Percentiles rank a stretch among this genome's conserved stretches.
Evolutionary conservation across 805 yeast genomes (phyloP).

Genomic region (Limtongozyma cylindracea): DNA sequence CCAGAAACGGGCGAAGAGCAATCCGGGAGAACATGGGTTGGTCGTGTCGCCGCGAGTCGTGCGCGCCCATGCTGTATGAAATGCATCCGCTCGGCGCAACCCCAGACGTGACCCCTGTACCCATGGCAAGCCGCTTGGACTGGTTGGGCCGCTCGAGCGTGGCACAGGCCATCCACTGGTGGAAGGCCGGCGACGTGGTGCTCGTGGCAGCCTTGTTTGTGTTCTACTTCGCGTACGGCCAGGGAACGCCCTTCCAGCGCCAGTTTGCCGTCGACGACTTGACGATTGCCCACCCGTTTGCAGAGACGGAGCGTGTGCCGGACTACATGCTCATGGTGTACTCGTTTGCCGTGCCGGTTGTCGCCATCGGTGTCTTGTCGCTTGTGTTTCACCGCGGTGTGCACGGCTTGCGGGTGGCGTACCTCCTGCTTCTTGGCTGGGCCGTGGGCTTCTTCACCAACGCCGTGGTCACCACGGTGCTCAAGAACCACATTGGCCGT

Average conservation of each 20-base stretch:
- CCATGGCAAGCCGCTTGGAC: too few species aligned
- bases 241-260: slow-evolving; percentile 42
- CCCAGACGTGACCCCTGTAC: too few species aligned
- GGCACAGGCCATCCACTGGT: slow-evolving; percentile 2
- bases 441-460: slow-evolving; percentile 31
- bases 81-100: too few species aligned
- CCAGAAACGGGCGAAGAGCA: too few species aligned
- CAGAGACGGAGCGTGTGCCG: slow-evolving; percentile 49
- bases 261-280: slow-evolving; percentile 56
- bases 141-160: slow-evolving; percentile 1
- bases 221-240: slow-evolving; percentile 5
- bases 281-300: slow-evolving; percentile 61
- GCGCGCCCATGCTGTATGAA: too few species aligned
- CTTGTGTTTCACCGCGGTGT: slow-evolving; percentile 1
- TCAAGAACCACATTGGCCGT: slow-evolving; percentile 73
- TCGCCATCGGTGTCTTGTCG: not conserved
- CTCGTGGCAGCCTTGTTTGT: slow-evolving; percentile 5
- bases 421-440: slow-evolving; percentile 43
- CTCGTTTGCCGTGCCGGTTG: slow-evolving; percentile 9
- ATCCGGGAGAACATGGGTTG: too few species aligned
- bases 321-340: slow-evolving; percentile 24
- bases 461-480: slow-evolving; percentile 37
- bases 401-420: slow-evolving; percentile 33
- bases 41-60: too few species aligned
- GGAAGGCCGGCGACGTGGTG: slow-evolving; percentile 4